These are phyloP conservation scores for Nadsonia starkeyi-henricii DNA, from an alignment of 1,139 yeast species.

Conservation along the genomic window DNA sequence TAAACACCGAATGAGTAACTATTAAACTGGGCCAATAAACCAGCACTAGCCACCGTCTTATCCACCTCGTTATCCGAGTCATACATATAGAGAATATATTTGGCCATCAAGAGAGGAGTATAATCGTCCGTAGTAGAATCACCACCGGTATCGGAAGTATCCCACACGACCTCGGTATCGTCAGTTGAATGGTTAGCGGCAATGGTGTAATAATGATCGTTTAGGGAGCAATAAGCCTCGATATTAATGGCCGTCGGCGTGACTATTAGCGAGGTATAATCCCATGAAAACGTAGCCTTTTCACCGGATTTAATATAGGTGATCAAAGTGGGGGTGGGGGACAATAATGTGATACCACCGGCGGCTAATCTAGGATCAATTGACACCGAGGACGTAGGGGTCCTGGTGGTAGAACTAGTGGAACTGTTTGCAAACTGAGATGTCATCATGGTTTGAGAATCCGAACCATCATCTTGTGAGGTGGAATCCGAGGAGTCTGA, in stretches of 20 bases:
- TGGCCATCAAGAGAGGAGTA: slow-evolving; percentile 22
- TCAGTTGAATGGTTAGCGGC: slow-evolving; percentile 21
- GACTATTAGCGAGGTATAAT: slow-evolving; percentile 23
- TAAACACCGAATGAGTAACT: slow-evolving; percentile 24
- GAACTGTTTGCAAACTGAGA: background rate
- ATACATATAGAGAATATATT: slow-evolving; percentile 24
- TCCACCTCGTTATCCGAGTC: slow-evolving; percentile 19
- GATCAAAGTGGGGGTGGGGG: slow-evolving; percentile 23
- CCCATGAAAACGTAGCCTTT: slow-evolving; percentile 29
- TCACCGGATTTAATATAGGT: slow-evolving; percentile 28
- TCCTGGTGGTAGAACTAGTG: background rate
- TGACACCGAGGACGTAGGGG: slow-evolving; percentile 17
- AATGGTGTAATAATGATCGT: slow-evolving; percentile 23
- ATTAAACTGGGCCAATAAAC: slow-evolving; percentile 21
- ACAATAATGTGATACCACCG: slow-evolving; percentile 23
- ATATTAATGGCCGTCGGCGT: slow-evolving; percentile 26
- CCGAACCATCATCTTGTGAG: no score
- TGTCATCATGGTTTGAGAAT: no score
- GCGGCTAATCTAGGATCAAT: slow-evolving; percentile 24
- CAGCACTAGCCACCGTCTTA: slow-evolving; percentile 21
- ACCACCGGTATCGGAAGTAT: slow-evolving; percentile 19
- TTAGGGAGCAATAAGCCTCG: slow-evolving; percentile 25
- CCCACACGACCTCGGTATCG: slow-evolving; percentile 25
- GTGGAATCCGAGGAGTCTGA: no score
- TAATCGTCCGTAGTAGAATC: slow-evolving; percentile 9